phyloP scores from a whole-genome alignment of 768 basidiomycete genomes.

The Neoboletus brunneissimus region DNA sequence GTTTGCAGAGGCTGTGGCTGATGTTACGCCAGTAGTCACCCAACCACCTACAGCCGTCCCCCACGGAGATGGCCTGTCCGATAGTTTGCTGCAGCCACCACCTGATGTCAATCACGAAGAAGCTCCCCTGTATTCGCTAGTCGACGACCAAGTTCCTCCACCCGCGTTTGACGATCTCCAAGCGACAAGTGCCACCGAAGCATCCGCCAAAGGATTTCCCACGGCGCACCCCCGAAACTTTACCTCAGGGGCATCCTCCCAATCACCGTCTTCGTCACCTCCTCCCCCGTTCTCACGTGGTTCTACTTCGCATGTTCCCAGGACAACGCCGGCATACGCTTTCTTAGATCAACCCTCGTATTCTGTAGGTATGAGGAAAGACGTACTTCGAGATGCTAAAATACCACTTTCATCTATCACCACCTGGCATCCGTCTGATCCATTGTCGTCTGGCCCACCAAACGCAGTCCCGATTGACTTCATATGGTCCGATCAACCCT shows the following conservation, averaged over 20 bases:
- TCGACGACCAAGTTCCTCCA: constrained; percentile 25
- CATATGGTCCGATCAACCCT: not conserved
- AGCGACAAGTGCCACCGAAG: not conserved
- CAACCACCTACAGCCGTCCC: not conserved
- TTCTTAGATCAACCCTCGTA: not conserved
- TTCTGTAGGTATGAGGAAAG: not conserved
- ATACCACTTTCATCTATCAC: not conserved
- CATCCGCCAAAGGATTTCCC: not conserved
- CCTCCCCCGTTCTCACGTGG: not conserved
- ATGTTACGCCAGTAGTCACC: not conserved
- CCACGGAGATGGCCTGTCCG: not conserved
- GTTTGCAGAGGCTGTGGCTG: not conserved
- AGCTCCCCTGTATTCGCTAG: constrained; percentile 21
- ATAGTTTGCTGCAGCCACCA: not conserved
- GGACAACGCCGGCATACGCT: not conserved
- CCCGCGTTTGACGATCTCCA: constrained; percentile 24
- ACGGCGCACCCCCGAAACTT: not conserved
- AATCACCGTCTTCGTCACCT: not conserved
- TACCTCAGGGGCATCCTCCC: not conserved
- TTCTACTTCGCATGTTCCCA: not conserved
- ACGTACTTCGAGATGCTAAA: not conserved
- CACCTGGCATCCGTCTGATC: not conserved
- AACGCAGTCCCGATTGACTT: not conserved
- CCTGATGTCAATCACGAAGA: constrained; percentile 15
- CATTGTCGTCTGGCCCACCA: not conserved